These are phyloP conservation scores for Tripterygium wilfordii DNA, from an alignment of 177 flowering plant genomes.

Conservation along the genomic window DNA sequence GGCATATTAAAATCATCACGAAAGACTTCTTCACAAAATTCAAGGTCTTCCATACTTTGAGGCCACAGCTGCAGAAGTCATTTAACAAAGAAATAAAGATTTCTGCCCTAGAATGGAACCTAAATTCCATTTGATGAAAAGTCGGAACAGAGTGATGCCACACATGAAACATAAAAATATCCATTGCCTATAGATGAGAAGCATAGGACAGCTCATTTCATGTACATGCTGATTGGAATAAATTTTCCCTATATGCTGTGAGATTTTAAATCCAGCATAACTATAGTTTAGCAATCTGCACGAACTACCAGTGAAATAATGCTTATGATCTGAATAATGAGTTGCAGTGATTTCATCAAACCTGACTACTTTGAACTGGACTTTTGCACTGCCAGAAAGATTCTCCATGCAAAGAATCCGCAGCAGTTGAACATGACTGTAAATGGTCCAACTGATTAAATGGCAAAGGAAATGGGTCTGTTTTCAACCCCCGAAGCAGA, in stretches of 20 bases:
- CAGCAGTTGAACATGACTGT: constrained; percentile 24
- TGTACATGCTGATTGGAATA: too few relatives aligned
- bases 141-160: too few relatives aligned
- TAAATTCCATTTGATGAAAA: too few relatives aligned
- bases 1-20: constrained; percentile 59
- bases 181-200: too few relatives aligned
- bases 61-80: constrained; percentile 50
- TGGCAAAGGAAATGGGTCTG: constrained; percentile 28
- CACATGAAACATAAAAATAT: too few relatives aligned
- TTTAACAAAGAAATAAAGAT: background rate
- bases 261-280: background rate
- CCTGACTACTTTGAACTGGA: constrained; percentile 48
- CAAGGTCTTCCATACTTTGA: constrained; percentile 77
- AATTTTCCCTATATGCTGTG: background rate
- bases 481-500: constrained; percentile 19
- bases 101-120: too few relatives aligned
- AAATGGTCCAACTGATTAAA: constrained; percentile 38
- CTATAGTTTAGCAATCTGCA: background rate
- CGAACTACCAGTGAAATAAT: too few relatives aligned
- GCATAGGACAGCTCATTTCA: too few relatives aligned
- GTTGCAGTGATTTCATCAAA: constrained; percentile 15
- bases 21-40: constrained; percentile 54
- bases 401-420: constrained; percentile 37
- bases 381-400: constrained; percentile 57
- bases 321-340: background rate